Evolutionary conservation across 2,329 filamentous ascomycete species (phyloP).

Genomic region (Fusarium newnesense): DNA sequence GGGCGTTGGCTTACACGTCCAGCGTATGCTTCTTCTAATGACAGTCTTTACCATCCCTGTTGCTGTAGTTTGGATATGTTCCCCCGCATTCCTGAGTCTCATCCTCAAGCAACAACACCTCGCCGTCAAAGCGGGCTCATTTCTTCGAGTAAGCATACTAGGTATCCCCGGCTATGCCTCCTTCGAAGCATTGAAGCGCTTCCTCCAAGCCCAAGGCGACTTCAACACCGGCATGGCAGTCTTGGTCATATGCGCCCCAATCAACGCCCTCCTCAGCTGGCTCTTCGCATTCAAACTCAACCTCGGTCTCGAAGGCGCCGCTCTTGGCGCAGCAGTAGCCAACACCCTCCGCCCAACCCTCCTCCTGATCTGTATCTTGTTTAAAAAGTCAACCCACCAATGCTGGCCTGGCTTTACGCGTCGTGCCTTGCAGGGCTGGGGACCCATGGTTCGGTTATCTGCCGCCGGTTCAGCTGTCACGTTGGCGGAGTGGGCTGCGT

Average conservation of each 20-base stretch:
- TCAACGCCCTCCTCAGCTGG: slow-evolving; percentile 62
- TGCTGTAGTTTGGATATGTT: slow-evolving; percentile 59
- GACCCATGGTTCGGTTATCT: slow-evolving; percentile 52
- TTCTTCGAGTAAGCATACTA: slow-evolving; percentile 59
- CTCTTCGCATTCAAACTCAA: slow-evolving; percentile 54
- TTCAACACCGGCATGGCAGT: slow-evolving; percentile 61
- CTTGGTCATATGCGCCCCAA: slow-evolving; percentile 57
- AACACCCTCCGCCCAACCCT: slow-evolving; percentile 60
- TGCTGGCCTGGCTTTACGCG: slow-evolving; percentile 54
- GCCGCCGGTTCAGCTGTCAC: slow-evolving; percentile 53
- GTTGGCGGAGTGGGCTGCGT: slow-evolving; percentile 56
- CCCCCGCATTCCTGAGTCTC: slow-evolving; percentile 56
- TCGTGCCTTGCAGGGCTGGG: slow-evolving; percentile 52
- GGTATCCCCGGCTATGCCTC: slow-evolving; percentile 63
- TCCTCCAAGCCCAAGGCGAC: slow-evolving; percentile 64
- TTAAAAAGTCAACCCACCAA: slow-evolving; percentile 48
- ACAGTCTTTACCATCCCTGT: slow-evolving; percentile 59
- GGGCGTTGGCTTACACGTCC: slow-evolving; percentile 62
- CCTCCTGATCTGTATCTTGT: slow-evolving; percentile 57
- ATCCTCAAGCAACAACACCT: slow-evolving; percentile 60
- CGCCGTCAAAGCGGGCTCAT: slow-evolving; percentile 60
- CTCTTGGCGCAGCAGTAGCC: slow-evolving; percentile 59
- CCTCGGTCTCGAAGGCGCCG: slow-evolving; percentile 62
- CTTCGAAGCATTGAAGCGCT: slow-evolving; percentile 65
- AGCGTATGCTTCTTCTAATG: slow-evolving; percentile 63